Evolutionary conservation across 345 rosid species (phyloP).

Genomic region (Alliaria petiolata): DNA sequence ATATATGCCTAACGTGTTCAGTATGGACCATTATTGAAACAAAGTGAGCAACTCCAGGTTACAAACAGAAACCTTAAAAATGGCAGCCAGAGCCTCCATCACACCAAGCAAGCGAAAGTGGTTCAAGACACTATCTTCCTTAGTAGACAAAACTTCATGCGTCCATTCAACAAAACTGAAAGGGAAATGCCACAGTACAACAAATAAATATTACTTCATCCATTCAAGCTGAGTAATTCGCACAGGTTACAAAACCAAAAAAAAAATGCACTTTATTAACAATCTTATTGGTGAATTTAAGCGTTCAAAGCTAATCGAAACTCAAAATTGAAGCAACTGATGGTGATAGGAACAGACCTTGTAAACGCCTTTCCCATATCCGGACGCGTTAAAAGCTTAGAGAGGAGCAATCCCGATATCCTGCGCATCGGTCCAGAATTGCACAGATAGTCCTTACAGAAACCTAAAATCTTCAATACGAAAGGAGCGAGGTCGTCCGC

Average conservation of each 20-base stretch:
- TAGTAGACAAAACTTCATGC: conserved; percentile 66
- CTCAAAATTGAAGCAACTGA: neutral
- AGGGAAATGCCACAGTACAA: conserved; percentile 19
- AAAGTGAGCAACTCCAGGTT: conserved; percentile 5
- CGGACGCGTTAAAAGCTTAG: conserved; percentile 86
- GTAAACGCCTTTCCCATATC: conserved; percentile 84
- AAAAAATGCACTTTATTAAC: neutral
- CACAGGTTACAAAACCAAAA: neutral
- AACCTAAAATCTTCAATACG: conserved; percentile 64
- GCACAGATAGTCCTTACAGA: conserved; percentile 84
- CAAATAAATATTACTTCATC: neutral
- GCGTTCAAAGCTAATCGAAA: neutral
- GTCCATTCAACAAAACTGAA: conserved; percentile 84
- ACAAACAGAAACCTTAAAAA: conserved; percentile 69
- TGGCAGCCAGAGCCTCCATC: conserved; percentile 84
- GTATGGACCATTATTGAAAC: neutral
- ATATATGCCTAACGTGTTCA: neutral
- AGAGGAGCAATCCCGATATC: conserved; percentile 78
- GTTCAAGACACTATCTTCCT: conserved; percentile 49
- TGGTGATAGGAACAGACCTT: conserved; percentile 42
- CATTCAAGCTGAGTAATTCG: neutral
- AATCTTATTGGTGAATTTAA: neutral
- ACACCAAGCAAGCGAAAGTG: conserved; percentile 80
- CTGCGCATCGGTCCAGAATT: conserved; percentile 93
- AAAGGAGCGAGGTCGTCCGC: conserved; percentile 64